Conservation (phyloP, 2,329 filamentous ascomycete species). For the Graphilbum fragrans region DNA sequence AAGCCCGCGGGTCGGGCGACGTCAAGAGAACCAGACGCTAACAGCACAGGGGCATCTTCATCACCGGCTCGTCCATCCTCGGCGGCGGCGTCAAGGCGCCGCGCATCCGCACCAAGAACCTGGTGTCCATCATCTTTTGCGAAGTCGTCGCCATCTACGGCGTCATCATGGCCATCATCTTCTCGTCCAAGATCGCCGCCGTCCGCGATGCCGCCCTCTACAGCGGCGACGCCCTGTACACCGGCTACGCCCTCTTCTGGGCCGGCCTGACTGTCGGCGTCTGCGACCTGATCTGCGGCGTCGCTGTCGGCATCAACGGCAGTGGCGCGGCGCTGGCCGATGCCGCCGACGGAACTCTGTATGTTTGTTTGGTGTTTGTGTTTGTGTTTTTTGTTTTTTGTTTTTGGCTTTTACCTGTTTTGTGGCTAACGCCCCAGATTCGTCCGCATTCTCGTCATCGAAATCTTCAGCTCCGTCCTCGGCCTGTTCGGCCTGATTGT, state of each 20-base stretch:
- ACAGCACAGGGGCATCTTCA: conserved; percentile 99
- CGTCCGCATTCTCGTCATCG: conserved; percentile 96
- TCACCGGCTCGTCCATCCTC: conserved; percentile 93
- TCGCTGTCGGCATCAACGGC: conserved; percentile 95
- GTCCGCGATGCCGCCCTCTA: conserved; percentile 54
- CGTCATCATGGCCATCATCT: conserved; percentile 99
- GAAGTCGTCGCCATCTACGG: conserved; percentile 99
- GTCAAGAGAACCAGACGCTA: too few relatives aligned
- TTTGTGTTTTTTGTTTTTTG: background rate
- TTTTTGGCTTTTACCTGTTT: background rate
- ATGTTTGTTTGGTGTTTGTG: conserved; percentile 24
- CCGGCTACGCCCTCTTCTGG: conserved; percentile 94
- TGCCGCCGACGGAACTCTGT: conserved; percentile 84
- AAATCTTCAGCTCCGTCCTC: conserved; percentile 97
- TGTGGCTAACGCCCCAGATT: conserved; percentile 46
- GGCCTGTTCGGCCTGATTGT: conserved; percentile 95
- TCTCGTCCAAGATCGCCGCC: conserved; percentile 72
- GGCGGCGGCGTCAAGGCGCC: conserved; percentile 94
- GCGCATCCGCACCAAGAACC: conserved; percentile 96
- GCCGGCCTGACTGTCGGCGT: conserved; percentile 83
- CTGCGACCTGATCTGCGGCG: conserved; percentile 92
- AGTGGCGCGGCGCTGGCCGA: conserved; percentile 93
- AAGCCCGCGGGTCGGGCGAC: background rate
- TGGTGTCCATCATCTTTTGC: conserved; percentile 99
- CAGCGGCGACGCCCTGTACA: conserved; percentile 77